Percentiles rank a stretch among this genome's conserved stretches.
These are phyloP conservation scores for Verticillium dahliae DNA, from an alignment of 2,329 filamentous ascomycete species.

Conservation along the genomic window DNA sequence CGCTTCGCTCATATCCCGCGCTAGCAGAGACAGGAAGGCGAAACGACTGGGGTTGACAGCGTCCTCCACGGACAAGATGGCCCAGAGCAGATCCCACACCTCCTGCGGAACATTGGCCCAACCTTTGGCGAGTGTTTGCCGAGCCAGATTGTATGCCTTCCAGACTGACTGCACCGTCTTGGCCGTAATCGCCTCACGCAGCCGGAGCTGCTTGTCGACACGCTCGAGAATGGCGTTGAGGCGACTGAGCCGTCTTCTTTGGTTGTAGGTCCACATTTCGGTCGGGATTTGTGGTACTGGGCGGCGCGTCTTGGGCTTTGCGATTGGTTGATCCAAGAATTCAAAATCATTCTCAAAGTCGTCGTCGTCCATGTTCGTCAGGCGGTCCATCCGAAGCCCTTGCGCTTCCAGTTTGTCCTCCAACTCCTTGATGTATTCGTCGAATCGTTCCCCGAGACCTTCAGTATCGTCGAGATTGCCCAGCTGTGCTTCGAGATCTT, in stretches of 20 bases:
- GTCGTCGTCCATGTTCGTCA: conserved; percentile 7
- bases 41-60: conserved; percentile 47
- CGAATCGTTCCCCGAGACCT: conserved; percentile 23
- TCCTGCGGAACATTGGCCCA: conserved; percentile 51
- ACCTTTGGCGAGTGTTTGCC: conserved; percentile 33
- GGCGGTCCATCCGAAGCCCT: conserved; percentile 6
- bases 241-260: conserved; percentile 28
- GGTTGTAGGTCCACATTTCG: conserved; percentile 27
- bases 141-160: conserved; percentile 42
- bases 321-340: not conserved
- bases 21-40: conserved; percentile 53
- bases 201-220: conserved; percentile 20
- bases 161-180: conserved; percentile 35
- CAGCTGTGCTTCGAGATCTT: conserved; percentile 8
- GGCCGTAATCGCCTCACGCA: conserved; percentile 14
- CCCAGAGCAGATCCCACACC: conserved; percentile 63
- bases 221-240: conserved; percentile 25
- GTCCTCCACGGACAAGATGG: conserved; percentile 47
- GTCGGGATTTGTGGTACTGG: conserved; percentile 27
- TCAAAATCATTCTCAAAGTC: conserved; percentile 15
- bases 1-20: conserved; percentile 58
- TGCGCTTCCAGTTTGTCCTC: conserved; percentile 13
- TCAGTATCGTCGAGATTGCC: conserved; percentile 22
- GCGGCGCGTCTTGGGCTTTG: conserved; percentile 3
- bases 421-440: conserved; percentile 28